phyloP scores from a whole-genome alignment of 139 green algal species.

The Chlorella sp. region DNA sequence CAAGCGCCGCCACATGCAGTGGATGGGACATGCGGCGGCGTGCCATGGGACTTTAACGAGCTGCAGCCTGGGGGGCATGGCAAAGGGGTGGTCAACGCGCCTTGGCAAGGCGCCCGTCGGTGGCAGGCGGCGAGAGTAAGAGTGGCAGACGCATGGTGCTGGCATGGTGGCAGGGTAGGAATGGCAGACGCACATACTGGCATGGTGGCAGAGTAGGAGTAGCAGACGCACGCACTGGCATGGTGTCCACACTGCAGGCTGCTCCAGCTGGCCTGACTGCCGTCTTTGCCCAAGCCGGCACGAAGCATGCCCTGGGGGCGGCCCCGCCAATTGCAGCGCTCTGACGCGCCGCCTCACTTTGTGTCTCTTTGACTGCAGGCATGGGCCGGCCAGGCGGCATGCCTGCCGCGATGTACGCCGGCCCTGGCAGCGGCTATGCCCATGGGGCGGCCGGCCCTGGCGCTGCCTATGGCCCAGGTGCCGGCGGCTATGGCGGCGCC shows the following conservation, averaged over 20 bases:
- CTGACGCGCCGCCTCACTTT: too few species aligned
- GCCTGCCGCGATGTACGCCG: not conserved
- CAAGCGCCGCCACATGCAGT: not conserved
- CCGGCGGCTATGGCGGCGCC: not conserved
- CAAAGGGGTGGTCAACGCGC: too few species aligned
- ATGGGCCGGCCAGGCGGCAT: slow-evolving; percentile 16
- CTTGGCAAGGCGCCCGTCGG: too few species aligned
- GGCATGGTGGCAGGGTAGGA: too few species aligned
- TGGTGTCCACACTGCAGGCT: too few species aligned
- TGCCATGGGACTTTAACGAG: not conserved
- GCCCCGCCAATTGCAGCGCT: not conserved
- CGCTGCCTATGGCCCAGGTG: slow-evolving; percentile 13
- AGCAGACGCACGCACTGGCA: too few species aligned
- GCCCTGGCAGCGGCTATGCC: not conserved
- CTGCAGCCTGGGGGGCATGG: not conserved
- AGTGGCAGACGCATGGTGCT: too few species aligned
- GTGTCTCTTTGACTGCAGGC: not conserved
- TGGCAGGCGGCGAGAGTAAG: too few species aligned
- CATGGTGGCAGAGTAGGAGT: too few species aligned
- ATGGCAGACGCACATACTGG: too few species aligned
- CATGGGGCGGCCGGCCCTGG: not conserved
- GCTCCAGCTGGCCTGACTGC: not conserved
- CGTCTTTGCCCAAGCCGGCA: not conserved
- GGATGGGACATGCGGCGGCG: not conserved
- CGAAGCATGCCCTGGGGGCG: not conserved